Conservation (phyloP, 2,329 filamentous ascomycete genomes). For the Trichophyton rubrum region DNA sequence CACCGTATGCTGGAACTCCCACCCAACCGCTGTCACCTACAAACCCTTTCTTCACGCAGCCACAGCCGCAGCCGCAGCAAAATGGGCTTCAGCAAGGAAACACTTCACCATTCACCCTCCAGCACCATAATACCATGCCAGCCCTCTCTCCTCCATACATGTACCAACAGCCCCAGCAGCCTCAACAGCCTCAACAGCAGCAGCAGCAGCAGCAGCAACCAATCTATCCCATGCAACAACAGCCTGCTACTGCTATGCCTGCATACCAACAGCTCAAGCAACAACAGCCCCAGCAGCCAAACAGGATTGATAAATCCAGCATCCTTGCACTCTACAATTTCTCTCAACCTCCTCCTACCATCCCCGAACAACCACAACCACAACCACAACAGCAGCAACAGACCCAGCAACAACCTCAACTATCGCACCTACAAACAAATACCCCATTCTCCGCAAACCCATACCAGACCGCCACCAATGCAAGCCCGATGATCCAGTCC, state of each 20-base stretch:
- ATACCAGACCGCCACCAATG: not conserved
- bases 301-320: conserved; percentile 33
- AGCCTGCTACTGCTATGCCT: conserved; percentile 5
- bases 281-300: conserved; percentile 14
- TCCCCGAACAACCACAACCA: conserved; percentile 24
- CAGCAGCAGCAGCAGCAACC: conserved; percentile 11
- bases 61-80: conserved; percentile 12
- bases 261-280: conserved; percentile 10
- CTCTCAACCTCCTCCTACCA: conserved; percentile 26
- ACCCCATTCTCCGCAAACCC: not conserved
- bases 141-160: not conserved
- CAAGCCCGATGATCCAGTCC: conserved; percentile 4
- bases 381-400: conserved; percentile 20
- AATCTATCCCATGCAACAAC: conserved; percentile 18
- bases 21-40: conserved; percentile 16
- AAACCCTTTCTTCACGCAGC: conserved; percentile 28
- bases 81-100: conserved; percentile 8
- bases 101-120: conserved; percentile 18
- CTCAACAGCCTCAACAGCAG: conserved; percentile 1
- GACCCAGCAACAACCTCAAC: conserved; percentile 18
- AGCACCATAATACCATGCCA: conserved; percentile 10
- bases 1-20: conserved; percentile 17
- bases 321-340: conserved; percentile 38
- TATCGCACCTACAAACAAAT: conserved; percentile 11
- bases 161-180: not conserved